phyloP scores from a whole-genome alignment of 2,329 filamentous ascomycete species.

The Blumeria hordei region DNA sequence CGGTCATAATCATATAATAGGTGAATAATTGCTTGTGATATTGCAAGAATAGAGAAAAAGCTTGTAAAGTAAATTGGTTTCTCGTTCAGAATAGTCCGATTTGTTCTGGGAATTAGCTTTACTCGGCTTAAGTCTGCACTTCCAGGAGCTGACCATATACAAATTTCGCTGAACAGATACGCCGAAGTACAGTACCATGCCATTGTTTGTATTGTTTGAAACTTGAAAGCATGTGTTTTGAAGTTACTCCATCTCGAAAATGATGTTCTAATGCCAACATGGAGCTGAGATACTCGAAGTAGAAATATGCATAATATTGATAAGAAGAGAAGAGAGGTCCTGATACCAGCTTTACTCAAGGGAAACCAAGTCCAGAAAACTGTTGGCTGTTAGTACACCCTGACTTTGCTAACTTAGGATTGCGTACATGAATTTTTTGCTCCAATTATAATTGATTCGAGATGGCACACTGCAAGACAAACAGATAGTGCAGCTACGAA shows the following conservation, averaged over 20 bases:
- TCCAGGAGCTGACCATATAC: slow-evolving; percentile 43
- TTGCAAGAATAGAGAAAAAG: slow-evolving; percentile 42
- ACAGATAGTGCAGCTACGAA: slow-evolving; percentile 58
- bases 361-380: slow-evolving; percentile 77
- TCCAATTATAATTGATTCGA: slow-evolving; percentile 45
- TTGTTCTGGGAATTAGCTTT: slow-evolving; percentile 40
- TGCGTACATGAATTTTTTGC: slow-evolving; percentile 43
- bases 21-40: slow-evolving; percentile 46
- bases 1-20: slow-evolving; percentile 51
- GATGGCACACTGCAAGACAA: slow-evolving; percentile 47
- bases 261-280: slow-evolving; percentile 49
- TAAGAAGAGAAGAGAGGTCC: slow-evolving; percentile 51
- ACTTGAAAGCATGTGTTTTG: slow-evolving; percentile 26
- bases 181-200: slow-evolving; percentile 59
- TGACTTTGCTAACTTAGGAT: slow-evolving; percentile 1
- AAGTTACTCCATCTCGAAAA: slow-evolving; percentile 43
- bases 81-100: slow-evolving; percentile 63
- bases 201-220: slow-evolving; percentile 40
- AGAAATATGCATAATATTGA: slow-evolving; percentile 58
- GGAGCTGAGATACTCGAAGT: slow-evolving; percentile 64
- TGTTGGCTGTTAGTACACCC: slow-evolving; percentile 15
- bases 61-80: slow-evolving; percentile 57
- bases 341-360: slow-evolving; percentile 48
- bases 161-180: slow-evolving; percentile 57
- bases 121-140: slow-evolving; percentile 46